A percentile compares a stretch with the other conserved stretches of the same genome.
phyloP scores from a whole-genome alignment of 2,329 filamentous ascomycete genomes.

The Fusarium mangiferae region DNA sequence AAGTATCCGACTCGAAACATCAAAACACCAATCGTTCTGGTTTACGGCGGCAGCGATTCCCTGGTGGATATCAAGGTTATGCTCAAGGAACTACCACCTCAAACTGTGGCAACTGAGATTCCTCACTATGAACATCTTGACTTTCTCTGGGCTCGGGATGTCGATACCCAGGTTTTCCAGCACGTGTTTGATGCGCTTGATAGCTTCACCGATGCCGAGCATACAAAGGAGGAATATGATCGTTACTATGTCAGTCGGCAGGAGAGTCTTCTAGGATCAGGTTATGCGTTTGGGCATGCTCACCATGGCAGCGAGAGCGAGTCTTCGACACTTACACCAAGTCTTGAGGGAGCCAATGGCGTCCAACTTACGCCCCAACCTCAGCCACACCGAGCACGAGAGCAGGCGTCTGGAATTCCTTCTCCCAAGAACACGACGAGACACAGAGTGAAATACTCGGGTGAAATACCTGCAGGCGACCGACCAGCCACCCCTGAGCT shows the following conservation, averaged over 20 bases:
- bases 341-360: slow-evolving; percentile 30
- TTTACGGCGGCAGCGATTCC: slow-evolving; percentile 94
- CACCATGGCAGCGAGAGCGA: slow-evolving; percentile 52
- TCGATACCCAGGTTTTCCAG: slow-evolving; percentile 84
- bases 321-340: slow-evolving; percentile 46
- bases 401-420: slow-evolving; percentile 28
- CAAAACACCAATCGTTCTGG: slow-evolving; percentile 90
- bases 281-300: slow-evolving; percentile 38
- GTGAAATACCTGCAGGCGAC: slow-evolving; percentile 13
- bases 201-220: slow-evolving; percentile 69
- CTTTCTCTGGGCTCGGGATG: slow-evolving; percentile 92
- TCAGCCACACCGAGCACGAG: slow-evolving; percentile 46
- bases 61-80: slow-evolving; percentile 94
- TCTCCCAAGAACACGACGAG: slow-evolving; percentile 35
- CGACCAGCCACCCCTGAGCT: slow-evolving; percentile 33
- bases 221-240: slow-evolving; percentile 70
- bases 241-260: slow-evolving; percentile 64
- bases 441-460: slow-evolving; percentile 21
- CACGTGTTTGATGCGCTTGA: slow-evolving; percentile 92
- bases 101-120: slow-evolving; percentile 87
- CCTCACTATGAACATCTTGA: slow-evolving; percentile 96
- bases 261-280: slow-evolving; percentile 59
- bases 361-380: slow-evolving; percentile 10
- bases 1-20: slow-evolving; percentile 98
- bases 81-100: slow-evolving; percentile 85